A percentile compares a stretch with the other conserved stretches of the same genome.
Evolutionary conservation across 1,284 basidiomycete species (phyloP).

Genomic region (Puccinia polysora): DNA sequence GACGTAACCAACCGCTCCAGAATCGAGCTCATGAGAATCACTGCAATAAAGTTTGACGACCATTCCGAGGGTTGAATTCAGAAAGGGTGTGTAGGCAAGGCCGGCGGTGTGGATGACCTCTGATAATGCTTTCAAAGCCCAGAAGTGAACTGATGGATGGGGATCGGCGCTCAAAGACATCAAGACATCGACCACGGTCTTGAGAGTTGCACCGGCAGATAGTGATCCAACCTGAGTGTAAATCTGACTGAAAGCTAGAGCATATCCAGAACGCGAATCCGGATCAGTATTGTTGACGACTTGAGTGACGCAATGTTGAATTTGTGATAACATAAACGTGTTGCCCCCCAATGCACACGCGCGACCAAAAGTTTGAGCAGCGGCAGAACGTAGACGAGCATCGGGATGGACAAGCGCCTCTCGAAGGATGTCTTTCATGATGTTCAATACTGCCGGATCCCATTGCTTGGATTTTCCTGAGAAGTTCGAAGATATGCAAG

Average conservation of each 20-base stretch:
- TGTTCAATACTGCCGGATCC: slow-evolving; percentile 18
- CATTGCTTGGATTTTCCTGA: slow-evolving; percentile 20
- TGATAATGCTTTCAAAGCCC: slow-evolving; percentile 78
- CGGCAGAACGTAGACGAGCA: slow-evolving; percentile 67
- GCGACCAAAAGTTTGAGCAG: slow-evolving; percentile 86
- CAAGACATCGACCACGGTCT: slow-evolving; percentile 91
- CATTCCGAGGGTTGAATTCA: slow-evolving; percentile 82
- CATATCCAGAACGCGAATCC: slow-evolving; percentile 85
- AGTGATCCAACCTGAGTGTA: slow-evolving; percentile 89
- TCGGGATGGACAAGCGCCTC: slow-evolving; percentile 79
- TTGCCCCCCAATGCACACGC: slow-evolving; percentile 78
- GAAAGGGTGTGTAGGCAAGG: slow-evolving; percentile 82
- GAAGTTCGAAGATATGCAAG: slow-evolving; percentile 30
- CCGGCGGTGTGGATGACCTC: slow-evolving; percentile 87
- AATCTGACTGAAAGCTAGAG: slow-evolving; percentile 86
- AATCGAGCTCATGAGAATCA: slow-evolving; percentile 89
- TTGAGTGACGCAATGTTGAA: slow-evolving; percentile 87
- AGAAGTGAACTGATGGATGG: slow-evolving; percentile 93
- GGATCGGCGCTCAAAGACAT: slow-evolving; percentile 95
- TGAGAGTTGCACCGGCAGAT: slow-evolving; percentile 85
- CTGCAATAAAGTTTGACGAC: slow-evolving; percentile 82
- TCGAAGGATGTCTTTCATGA: slow-evolving; percentile 49
- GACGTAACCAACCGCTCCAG: slow-evolving; percentile 71
- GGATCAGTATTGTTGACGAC: slow-evolving; percentile 96
- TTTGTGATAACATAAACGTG: slow-evolving; percentile 76